These are phyloP conservation scores for Epichloe hybrida DNA, from an alignment of 2,329 filamentous ascomycete species.

Conservation along the genomic window DNA sequence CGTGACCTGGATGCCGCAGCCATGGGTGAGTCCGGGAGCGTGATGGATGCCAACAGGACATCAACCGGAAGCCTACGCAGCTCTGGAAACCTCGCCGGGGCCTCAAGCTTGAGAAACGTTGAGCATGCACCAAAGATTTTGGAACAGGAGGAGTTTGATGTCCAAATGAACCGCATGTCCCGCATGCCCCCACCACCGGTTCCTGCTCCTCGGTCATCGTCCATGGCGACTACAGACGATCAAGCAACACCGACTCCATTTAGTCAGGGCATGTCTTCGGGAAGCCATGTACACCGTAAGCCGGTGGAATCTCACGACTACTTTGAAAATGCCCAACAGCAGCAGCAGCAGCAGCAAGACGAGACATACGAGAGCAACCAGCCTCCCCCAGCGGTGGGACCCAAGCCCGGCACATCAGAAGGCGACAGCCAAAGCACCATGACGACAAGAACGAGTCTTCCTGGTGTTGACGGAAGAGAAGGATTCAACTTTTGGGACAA, in stretches of 20 bases:
- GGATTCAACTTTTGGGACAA: slow-evolving; percentile 19
- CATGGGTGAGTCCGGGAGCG: slow-evolving; percentile 22
- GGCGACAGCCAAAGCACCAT: slow-evolving; percentile 19
- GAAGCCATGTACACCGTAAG: background rate
- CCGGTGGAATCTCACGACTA: background rate
- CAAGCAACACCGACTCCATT: slow-evolving; percentile 14
- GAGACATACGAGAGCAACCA: slow-evolving; percentile 8
- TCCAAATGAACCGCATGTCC: slow-evolving; percentile 29
- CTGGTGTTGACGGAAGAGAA: slow-evolving; percentile 42
- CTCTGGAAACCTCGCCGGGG: slow-evolving; percentile 26
- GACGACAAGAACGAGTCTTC: slow-evolving; percentile 31
- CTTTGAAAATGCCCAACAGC: slow-evolving; percentile 12
- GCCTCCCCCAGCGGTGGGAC: slow-evolving; percentile 17
- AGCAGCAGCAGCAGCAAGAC: slow-evolving; percentile 6
- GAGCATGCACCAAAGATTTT: slow-evolving; percentile 46
- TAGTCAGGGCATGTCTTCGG: slow-evolving; percentile 2
- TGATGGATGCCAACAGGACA: slow-evolving; percentile 25
- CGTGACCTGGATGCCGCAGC: slow-evolving; percentile 59
- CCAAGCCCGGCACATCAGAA: slow-evolving; percentile 18
- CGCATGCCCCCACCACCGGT: slow-evolving; percentile 14
- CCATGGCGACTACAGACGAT: slow-evolving; percentile 6
- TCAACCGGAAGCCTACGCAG: slow-evolving; percentile 42
- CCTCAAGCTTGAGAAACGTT: slow-evolving; percentile 40
- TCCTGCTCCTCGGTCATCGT: slow-evolving; percentile 12
- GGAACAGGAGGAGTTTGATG: slow-evolving; percentile 43